Base-by-base conservation (phyloP, 2,329 filamentous ascomycete genomes). In the Lachnellula subtilissima region DNA sequence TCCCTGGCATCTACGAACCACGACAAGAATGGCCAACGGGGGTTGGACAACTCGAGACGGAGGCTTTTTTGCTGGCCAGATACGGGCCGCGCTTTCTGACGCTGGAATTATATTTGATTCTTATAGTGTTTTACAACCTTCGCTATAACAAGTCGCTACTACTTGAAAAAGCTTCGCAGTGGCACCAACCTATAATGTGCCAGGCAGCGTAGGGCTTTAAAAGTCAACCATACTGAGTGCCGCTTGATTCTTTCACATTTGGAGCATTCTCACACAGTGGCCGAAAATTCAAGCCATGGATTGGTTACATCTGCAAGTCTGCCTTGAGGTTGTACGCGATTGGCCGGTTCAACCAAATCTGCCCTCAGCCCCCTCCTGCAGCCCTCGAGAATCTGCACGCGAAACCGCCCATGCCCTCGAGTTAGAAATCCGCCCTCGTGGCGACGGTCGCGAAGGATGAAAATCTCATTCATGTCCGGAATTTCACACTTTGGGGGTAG, bases 1-100 rank as follows among this genome's bases (percentile, higher is more conserved):
- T 59, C 50, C 19, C 61, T 22, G 53, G 53, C 7, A 35, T 46
- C 12, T 63, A 61, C 36, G 48, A 63, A 49, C 56, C 58, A 2
- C 43, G 32, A 37, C 50, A 39, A n/a, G 48, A 42, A 56, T 50
- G 46, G 19, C 14, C 11, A 28, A 52, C n/a, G 58, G 54, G 37
- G 56, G 50, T 1, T 61, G 59, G 58, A 54, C 43, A 35, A 50
- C 60, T 28, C 48, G 22, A 9, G 56, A 58, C 28, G 42, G 55
- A 3, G 51, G 45, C 4, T 61, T 63, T 36, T 59, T 51, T 14
- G 61, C 53, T 55, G 50, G 48, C n/a, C 46, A 52, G 11, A 53
- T 61, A 22, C 54, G 51, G 37, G 54, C 58, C 14, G 40, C 53
- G 6, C 28, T 61, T 6, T 47, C 56, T 11, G 53, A 61, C 45